Base-by-base conservation (phyloP, 345 rosid genomes). In the Schrenkiella parvula region DNA sequence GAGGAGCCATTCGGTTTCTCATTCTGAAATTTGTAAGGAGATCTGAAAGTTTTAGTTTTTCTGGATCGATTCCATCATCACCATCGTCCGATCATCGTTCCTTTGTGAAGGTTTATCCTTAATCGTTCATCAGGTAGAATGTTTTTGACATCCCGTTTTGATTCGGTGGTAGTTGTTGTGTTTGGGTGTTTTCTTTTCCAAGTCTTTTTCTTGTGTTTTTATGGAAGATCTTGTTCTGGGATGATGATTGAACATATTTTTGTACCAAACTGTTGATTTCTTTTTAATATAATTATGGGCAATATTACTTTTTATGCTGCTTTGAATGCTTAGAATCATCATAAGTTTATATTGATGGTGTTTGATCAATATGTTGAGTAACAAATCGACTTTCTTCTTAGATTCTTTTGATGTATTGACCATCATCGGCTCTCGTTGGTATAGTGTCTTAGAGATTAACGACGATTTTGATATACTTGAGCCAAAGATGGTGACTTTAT, bases 101-200 rank as follows among this genome's bases (percentile, higher is more conserved):
- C 47, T 78, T 63, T 67, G 25, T 50, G 15, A 68, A 59, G 62
- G 28, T 25, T 41, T 56, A 42, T 58, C 61, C 67, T 79, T 78
- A 86, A 80, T 86, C 92, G 80, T 85, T 87, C 85, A 79, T 85
- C 74, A 72, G 77, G 89, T 84, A 63, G 5, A 6, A 25, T 60
- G 46, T 47, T 64, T 66, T 76, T 53, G 10, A 50, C 35, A 43
- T 69, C 34, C 48, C 18, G 3, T 44, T 54, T 61, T 21, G 47
- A 50, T 68, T 72, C 50, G 53, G 64, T 54, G 52, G 43, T 52
- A 58, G 66, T 71, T 50, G 18, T 73, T 75, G 35, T 62, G 60
- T 74, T 61, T 34, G 13, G 81, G 32, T 21, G 63, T 41, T 78
- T 32, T 77, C 71, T 55, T 70, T 73, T 67, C 18, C 21, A 11